These are phyloP conservation scores for Xylogone sp. DNA, from an alignment of 2,329 filamentous ascomycete species.

Conservation along the genomic window DNA sequence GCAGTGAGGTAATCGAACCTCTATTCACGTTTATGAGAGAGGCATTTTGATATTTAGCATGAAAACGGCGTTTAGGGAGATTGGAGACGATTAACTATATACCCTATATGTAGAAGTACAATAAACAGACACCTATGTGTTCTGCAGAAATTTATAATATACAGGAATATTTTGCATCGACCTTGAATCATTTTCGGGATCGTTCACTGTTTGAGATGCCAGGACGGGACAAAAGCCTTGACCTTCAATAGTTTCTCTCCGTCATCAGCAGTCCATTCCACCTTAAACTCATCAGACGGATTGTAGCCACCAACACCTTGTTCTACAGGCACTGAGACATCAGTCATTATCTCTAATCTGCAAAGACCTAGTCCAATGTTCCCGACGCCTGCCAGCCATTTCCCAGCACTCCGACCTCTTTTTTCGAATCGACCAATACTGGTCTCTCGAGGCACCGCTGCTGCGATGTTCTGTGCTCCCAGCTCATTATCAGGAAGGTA, in stretches of 20 bases:
- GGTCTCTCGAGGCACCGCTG: conserved; percentile 34
- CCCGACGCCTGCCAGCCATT: conserved; percentile 73
- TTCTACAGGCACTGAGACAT: conserved; percentile 50
- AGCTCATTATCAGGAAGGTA: conserved; percentile 39
- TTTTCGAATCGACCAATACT: conserved; percentile 49
- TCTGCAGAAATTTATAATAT: background rate
- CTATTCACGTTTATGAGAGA: conserved; percentile 12
- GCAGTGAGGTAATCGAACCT: conserved; percentile 12
- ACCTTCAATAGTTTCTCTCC: conserved; percentile 46
- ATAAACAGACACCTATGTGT: conserved; percentile 4
- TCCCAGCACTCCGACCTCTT: conserved; percentile 71
- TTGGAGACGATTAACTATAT: conserved; percentile 14
- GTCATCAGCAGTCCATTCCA: conserved; percentile 41
- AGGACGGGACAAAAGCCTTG: conserved; percentile 81
- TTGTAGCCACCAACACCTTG: conserved; percentile 56
- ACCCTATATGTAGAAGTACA: conserved; percentile 9
- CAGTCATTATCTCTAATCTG: conserved; percentile 86
- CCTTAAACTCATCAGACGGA: conserved; percentile 42
- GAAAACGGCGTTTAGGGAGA: conserved; percentile 20
- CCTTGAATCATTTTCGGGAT: conserved; percentile 11
- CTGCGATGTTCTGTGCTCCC: conserved; percentile 9
- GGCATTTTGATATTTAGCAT: conserved; percentile 20
- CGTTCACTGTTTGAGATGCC: conserved; percentile 42
- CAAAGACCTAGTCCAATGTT: conserved; percentile 87
- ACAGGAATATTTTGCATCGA: conserved; percentile 3